Base-by-base conservation (phyloP, 371 early-diverging fungal species). In the Syncephalastrum racemosum region DNA sequence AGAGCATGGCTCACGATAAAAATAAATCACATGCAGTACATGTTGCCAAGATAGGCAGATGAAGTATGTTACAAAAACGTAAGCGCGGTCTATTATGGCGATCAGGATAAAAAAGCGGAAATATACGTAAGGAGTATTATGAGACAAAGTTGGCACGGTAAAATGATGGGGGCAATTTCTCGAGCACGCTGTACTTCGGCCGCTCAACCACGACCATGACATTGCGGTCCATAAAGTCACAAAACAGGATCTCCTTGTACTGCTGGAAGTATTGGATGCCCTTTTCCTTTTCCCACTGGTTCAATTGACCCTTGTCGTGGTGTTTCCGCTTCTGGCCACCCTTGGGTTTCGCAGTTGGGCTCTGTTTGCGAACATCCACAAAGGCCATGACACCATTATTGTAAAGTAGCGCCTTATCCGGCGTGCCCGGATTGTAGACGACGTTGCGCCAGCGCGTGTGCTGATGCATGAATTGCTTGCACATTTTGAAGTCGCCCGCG, bases 201-300 rank as follows among this genome's bases (percentile, higher is more conserved):
- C 94, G 77, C 72, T 96, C 96, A 18, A 94, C 85, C 44, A 90
- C 87, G 1, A 91, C 86, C 77, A 94, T 75, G 56, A 90, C 87
- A 67, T 88, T 76, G 24, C 70, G 71, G 40, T 73, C 88, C 36
- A 90, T 47, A 60, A 89, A 92, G 53, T 80, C 87, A 58, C 86
- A 80, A 60, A 69, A 83, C 83, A 96, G 82, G 56, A 94, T 69
- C 44, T 89, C 88, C 58, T 91, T 88, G 78, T 89, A 96, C 61
- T 90, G 51, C 39, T 82, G 78, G n/a, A 87, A 77, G 81, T 63
- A 71, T 58, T 12, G 72, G 73, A 56, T 75, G 75, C 12, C 71
- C 56, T n/a, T 68, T 64, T 20, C 62, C 55, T 56, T 71, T 68
- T 36, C 67, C 75, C 7, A 62, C 71, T 58, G 73, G 49, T 62